Evolutionary conservation across 1,284 basidiomycete species (phyloP).

Genomic region (Sphagnurus paluster): DNA sequence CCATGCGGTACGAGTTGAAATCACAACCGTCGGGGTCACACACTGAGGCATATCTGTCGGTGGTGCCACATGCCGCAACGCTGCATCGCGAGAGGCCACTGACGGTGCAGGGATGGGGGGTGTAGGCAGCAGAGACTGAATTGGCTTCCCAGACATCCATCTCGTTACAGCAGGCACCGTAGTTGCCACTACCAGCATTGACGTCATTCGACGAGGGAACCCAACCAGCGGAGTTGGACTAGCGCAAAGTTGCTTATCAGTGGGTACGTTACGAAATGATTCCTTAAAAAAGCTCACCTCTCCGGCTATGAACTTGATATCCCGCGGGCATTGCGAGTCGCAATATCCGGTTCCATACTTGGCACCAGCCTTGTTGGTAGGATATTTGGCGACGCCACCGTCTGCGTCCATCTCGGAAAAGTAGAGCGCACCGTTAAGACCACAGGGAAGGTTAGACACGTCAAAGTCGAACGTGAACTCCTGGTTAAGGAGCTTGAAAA

Average conservation of each 20-base stretch:
- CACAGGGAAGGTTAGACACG: constrained; percentile 52
- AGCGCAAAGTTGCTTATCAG: constrained; percentile 23
- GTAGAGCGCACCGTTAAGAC: too few species aligned
- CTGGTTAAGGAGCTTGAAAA: constrained; percentile 52
- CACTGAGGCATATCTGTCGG: constrained; percentile 20
- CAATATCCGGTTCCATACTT: constrained; percentile 60
- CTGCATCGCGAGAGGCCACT: constrained; percentile 17
- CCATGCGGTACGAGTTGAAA: constrained; percentile 55
- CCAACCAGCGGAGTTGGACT: constrained; percentile 51
- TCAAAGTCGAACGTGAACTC: constrained; percentile 62
- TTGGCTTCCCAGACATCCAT: constrained; percentile 65
- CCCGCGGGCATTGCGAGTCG: constrained; percentile 57
- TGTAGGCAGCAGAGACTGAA: constrained; percentile 48
- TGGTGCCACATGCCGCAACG: constrained; percentile 17
- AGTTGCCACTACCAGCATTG: constrained; percentile 36
- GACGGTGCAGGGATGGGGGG: constrained; percentile 35
- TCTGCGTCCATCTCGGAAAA: constrained; percentile 53
- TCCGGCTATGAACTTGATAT: constrained; percentile 59
- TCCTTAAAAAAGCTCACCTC: constrained; percentile 29
- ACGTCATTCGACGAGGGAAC: constrained; percentile 25
- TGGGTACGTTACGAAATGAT: constrained; percentile 9
- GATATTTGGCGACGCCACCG: constrained; percentile 49
- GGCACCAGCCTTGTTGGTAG: constrained; percentile 57
- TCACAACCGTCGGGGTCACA: constrained; percentile 26
- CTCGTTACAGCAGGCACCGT: constrained; percentile 54